Base-by-base conservation (phyloP, 176 grass and related monocot genomes). In the Ensete ventricosum region DNA sequence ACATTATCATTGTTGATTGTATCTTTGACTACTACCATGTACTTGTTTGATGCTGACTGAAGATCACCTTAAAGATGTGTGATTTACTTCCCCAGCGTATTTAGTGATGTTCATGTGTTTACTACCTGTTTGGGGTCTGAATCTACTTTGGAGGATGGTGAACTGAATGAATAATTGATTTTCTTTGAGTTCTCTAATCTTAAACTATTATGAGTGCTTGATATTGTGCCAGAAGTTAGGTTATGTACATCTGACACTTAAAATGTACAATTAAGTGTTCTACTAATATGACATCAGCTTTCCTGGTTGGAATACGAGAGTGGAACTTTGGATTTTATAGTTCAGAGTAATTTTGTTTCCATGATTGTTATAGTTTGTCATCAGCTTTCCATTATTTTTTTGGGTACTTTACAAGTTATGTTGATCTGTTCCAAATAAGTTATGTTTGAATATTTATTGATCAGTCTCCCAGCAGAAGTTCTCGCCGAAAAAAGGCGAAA, bases 401-500 rank as follows among this genome's bases (percentile, higher is more conserved):
- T 25, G 14, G 6, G 1, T n/a, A 11, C 1, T 54, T 29, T 81
- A 68, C 76, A 50, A 52, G 9, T 86, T 75, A 67, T 76, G 13
- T 72, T 83, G 67, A 49, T 57, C 73, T 80, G 48, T 52, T 27
- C 52, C 14, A 50, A 71, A 73, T 26, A 62, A 50, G 72, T 70
- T 85, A 49, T 21, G 50, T 70, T 20, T 63, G 19, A 77, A 62
- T 51, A 72, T 60, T 75, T 26, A 66, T 75, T 81, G 72, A 43
- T 87, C 75, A 97, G 91, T 3, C 69, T 51, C 68, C 49, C 60
- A 84, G 85, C 76, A 87, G 88, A 88, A 87, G 83, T 69, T 64
- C 82, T 83, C 84, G 83, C 72, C 88, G 94, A 71, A 98, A 80
- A 78, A 83, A 87, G 60, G 34, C 79, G 19, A 85, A 91, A 82